These are phyloP conservation scores for Keqinozyma sinolaborantium DNA, from an alignment of 1,139 yeast species.

Conservation along the genomic window DNA sequence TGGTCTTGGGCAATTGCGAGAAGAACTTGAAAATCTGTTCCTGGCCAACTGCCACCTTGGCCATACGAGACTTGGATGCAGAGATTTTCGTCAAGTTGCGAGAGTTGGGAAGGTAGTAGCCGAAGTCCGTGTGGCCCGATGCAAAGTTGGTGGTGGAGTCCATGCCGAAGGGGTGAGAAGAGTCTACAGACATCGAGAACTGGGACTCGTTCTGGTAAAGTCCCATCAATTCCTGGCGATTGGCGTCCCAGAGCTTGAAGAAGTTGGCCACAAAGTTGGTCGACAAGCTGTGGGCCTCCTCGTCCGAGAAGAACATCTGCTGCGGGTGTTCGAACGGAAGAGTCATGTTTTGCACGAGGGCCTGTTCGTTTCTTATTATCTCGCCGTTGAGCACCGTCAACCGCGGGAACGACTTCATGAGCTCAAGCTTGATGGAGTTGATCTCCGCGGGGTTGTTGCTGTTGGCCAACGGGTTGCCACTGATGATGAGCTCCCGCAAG, in stretches of 20 bases:
- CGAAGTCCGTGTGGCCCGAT: constrained; percentile 46
- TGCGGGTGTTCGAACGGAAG: constrained; percentile 49
- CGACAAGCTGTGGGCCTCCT: constrained; percentile 66
- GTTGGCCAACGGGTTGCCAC: constrained; percentile 69
- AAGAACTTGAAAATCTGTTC: constrained; percentile 62
- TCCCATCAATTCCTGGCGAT: constrained; percentile 64
- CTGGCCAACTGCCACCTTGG: constrained; percentile 68
- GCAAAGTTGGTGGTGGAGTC: constrained; percentile 26
- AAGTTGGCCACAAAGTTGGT: constrained; percentile 75
- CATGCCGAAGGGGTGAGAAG: constrained; percentile 50
- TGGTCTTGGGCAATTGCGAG: constrained; percentile 66
- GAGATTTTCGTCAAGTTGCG: constrained; percentile 75
- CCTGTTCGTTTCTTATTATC: constrained; percentile 68
- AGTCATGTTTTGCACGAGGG: constrained; percentile 48
- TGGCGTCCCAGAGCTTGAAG: constrained; percentile 76
- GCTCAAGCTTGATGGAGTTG: constrained; percentile 54
- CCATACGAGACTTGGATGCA: constrained; percentile 49
- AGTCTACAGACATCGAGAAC: constrained; percentile 66
- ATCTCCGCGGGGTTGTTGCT: constrained; percentile 28
- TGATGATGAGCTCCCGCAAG: constrained; percentile 70
- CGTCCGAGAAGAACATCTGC: constrained; percentile 72
- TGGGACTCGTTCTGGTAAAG: constrained; percentile 82
- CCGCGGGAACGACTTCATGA: constrained; percentile 73
- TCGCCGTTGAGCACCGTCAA: constrained; percentile 77
- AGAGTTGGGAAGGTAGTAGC: constrained; percentile 64